phyloP scores from a whole-genome alignment of 2,329 filamentous ascomycete species.

The Trichoderma hamatum region DNA sequence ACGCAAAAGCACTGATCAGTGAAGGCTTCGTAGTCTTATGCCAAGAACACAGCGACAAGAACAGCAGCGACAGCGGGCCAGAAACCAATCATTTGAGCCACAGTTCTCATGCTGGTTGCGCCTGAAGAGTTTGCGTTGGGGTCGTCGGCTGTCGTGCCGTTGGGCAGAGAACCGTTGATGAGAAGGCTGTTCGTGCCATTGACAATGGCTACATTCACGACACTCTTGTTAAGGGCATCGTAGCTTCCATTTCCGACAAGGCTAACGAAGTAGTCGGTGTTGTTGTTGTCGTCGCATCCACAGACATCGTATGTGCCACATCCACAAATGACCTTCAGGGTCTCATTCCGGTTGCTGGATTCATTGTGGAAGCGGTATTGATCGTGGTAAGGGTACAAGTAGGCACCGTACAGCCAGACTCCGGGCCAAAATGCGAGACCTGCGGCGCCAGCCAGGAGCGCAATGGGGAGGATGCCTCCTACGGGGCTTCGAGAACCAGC shows the following conservation, averaged over 20 bases:
- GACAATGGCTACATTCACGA: slow-evolving; percentile 60
- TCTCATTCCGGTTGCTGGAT: slow-evolving; percentile 47
- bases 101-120: slow-evolving; percentile 37
- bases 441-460: slow-evolving; percentile 52
- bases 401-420: slow-evolving; percentile 65
- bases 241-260: slow-evolving; percentile 69
- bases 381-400: slow-evolving; percentile 57
- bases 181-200: slow-evolving; percentile 58
- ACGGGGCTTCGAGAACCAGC: slow-evolving; percentile 54
- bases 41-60: slow-evolving; percentile 48
- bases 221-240: slow-evolving; percentile 58
- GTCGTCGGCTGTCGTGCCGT: slow-evolving; percentile 58
- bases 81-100: slow-evolving; percentile 49
- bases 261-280: slow-evolving; percentile 60
- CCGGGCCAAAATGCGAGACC: slow-evolving; percentile 64
- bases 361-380: slow-evolving; percentile 54
- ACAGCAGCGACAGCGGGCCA: slow-evolving; percentile 54
- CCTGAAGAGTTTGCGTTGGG: slow-evolving; percentile 40
- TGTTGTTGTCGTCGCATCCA: slow-evolving; percentile 69
- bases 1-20: background rate
- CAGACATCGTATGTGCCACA: slow-evolving; percentile 57
- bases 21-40: slow-evolving; percentile 35
- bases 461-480: slow-evolving; percentile 54
- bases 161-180: slow-evolving; percentile 75
- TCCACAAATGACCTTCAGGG: slow-evolving; percentile 48